Evolutionary conservation across 805 yeast genomes (phyloP), one percentile per base, ranked within the genome.

Genomic region (Candida maris): DNA sequence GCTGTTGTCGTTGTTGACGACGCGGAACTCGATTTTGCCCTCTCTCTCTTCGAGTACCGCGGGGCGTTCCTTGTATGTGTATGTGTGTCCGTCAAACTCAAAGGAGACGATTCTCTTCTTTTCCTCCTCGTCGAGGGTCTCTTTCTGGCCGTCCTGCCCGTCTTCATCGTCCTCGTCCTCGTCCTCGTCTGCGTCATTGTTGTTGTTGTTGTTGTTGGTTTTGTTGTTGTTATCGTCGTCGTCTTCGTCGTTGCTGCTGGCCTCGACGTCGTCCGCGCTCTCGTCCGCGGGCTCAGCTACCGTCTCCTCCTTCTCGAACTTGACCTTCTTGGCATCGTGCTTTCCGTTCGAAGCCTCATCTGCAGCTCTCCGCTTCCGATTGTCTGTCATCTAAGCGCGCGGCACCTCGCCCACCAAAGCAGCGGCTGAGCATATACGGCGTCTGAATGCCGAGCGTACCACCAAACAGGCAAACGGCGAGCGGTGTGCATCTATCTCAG

Each of bases 11-110:
- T 93, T 91, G 61, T 93, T 93, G 19, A 93, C 99, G 21, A 93
- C 99, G 38, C 97, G 71, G 54, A 93, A 91, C 59, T 91, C 96
- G 42, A 93, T 93, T 49, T 83, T 80, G 0, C 96, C 95, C 44
- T 87, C 95, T 39, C 83, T 75, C 54, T 93, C 99, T 57, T 91
- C 98, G 8, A 89, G 71, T 4, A 88, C 97, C 4, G 96, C 87
- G 0, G 97, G 93, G 41, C 97, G 71, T 57, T 91, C 97, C 50
- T 84, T 85, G 62, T 84, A 93, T 16, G 85, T 77, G 58, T 89
- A 87, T 39, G 73, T 69, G 12, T 75, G 76, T 1, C 96, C 96
- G 54, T 86, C 95, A 56, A 80, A 81, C 22, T 70, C 70, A 57
- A 81, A 80, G 3, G 68, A 45, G 37, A 52, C 55, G 1, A 67